Base-by-base conservation (phyloP, 2,329 filamentous ascomycete species). In the Arthrobotrys musiformis region DNA sequence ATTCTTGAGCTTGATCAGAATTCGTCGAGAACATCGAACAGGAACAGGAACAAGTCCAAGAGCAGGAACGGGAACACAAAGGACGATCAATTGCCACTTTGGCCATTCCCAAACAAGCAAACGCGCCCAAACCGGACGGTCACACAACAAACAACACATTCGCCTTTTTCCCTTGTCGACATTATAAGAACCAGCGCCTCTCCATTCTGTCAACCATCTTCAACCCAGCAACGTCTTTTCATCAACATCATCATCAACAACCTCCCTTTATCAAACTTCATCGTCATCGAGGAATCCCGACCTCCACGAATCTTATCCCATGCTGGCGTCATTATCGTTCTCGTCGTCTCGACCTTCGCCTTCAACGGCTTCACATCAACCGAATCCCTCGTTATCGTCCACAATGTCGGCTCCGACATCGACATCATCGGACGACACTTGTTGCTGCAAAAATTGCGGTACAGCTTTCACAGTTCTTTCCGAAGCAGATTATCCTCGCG, bases 401-500 rank as follows among this genome's bases (percentile, higher is more conserved):
- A 48, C 19, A 70, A 56, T 56, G 28, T 19, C 50, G 1, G 11
- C 50, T 7, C 8, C 50, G 6, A 35, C 50, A 13, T 5, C 72
- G 28, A 52, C 35, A 42, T 4, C 44, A 35, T 19, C 72, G 2
- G 28, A 30, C 28, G 58, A 63, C 46, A 60, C 48, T 13, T 77
- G 73, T 66, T 44, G 40, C 30, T 81, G 80, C 69, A 67, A 75
- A 33, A 82, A 81, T 72, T 82, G 82, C 70, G 79, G 81, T 62
- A 46, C 76, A 60, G 77, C 81, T 80, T 72, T 81, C 72, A 79
- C 58, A 6, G 54, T 77, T 52, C 48, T 50, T 33, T 70, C 66
- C 40, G 73, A 77, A 54, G 66, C 58, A 1, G 73, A 82, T 30
- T 81, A 82, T 70, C 86, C 90, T 33, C 84, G 85, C 28, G 84